Percentiles rank a stretch among this genome's conserved stretches.
Evolutionary conservation across 495 filamentous ascomycete species (phyloP).

Genomic region (Talaromyces trachyspermus): DNA sequence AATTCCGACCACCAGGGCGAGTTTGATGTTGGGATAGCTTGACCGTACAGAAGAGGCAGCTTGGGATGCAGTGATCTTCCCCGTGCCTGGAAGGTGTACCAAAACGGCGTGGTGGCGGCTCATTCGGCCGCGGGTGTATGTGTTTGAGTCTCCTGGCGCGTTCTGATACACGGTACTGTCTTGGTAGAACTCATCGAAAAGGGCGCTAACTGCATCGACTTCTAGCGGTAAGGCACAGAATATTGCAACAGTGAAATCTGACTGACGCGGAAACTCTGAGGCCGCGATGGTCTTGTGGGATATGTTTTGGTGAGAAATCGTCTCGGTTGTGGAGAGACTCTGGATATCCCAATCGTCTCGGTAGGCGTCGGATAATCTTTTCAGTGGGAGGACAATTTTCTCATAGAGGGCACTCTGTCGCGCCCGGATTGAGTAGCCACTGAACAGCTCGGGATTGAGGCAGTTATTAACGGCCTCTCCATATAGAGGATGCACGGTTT

Average conservation of each 20-base stretch:
- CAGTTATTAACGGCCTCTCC: neutral
- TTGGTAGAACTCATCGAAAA: neutral
- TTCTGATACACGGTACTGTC: slow-evolving; percentile 11
- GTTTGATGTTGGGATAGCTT: slow-evolving; percentile 20
- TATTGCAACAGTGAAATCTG: neutral
- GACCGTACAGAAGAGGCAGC: slow-evolving; percentile 19
- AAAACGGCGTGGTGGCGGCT: slow-evolving; percentile 30
- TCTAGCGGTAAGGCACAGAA: slow-evolving; percentile 19
- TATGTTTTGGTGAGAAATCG: neutral
- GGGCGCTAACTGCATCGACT: slow-evolving; percentile 15
- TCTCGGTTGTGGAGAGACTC: neutral
- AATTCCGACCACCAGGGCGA: slow-evolving; percentile 22
- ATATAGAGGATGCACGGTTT: neutral
- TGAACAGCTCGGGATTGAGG: neutral
- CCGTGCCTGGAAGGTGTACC: slow-evolving; percentile 25
- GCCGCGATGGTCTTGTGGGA: neutral
- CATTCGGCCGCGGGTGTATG: slow-evolving; percentile 28
- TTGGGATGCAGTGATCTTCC: slow-evolving; percentile 23
- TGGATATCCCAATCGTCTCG: neutral
- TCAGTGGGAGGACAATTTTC: neutral
- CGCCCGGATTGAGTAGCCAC: neutral
- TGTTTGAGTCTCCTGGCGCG: slow-evolving; percentile 19
- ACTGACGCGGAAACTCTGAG: neutral
- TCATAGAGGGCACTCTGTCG: neutral
- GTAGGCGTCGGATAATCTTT: neutral